phyloP scores from a whole-genome alignment of 2,329 filamentous ascomycete species.

The Exophiala alcalophila region DNA sequence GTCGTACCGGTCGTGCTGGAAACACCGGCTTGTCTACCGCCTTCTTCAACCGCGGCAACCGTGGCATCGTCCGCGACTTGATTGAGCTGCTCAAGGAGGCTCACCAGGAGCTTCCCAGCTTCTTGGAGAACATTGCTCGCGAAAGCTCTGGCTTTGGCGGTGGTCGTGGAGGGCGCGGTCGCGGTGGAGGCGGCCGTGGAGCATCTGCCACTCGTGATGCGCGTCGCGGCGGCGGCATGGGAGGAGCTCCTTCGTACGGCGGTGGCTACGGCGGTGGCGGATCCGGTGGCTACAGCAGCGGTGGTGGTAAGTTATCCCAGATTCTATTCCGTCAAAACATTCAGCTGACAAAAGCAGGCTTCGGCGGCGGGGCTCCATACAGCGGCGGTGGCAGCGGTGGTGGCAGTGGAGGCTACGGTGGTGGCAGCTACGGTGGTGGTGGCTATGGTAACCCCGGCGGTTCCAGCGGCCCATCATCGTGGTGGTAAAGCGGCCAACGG shows the following conservation, averaged over 20 bases:
- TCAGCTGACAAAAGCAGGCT: constrained; percentile 24
- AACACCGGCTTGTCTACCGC: constrained; percentile 98
- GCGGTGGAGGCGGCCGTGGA: constrained; percentile 67
- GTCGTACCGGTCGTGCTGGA: constrained; percentile 98
- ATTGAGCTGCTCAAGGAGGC: constrained; percentile 98
- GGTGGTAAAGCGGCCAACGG: constrained; percentile 53
- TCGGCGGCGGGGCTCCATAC: constrained; percentile 19
- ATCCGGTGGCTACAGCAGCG: constrained; percentile 28
- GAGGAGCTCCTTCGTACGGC: constrained; percentile 39
- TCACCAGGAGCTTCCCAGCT: constrained; percentile 90
- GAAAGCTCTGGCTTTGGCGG: constrained; percentile 82
- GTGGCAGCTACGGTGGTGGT: constrained; percentile 41
- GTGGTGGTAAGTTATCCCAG: constrained; percentile 27
- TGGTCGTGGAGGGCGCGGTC: constrained; percentile 61
- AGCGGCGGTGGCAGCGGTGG: constrained; percentile 33
- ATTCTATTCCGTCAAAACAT: constrained; percentile 1
- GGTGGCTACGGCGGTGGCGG: constrained; percentile 31
- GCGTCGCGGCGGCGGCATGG: constrained; percentile 62
- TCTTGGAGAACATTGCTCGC: constrained; percentile 95
- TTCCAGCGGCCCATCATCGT: constrained; percentile 50
- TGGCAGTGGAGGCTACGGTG: constrained; percentile 30
- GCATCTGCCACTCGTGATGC: constrained; percentile 76
- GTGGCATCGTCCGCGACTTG: constrained; percentile 92
- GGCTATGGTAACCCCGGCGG: constrained; percentile 50
- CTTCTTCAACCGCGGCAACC: constrained; percentile 99